A percentile compares a stretch with the other conserved stretches of the same genome.
These are phyloP conservation scores for Fusarium fujikuroi DNA, from an alignment of 2,329 filamentous ascomycete genomes.

Conservation along the genomic window DNA sequence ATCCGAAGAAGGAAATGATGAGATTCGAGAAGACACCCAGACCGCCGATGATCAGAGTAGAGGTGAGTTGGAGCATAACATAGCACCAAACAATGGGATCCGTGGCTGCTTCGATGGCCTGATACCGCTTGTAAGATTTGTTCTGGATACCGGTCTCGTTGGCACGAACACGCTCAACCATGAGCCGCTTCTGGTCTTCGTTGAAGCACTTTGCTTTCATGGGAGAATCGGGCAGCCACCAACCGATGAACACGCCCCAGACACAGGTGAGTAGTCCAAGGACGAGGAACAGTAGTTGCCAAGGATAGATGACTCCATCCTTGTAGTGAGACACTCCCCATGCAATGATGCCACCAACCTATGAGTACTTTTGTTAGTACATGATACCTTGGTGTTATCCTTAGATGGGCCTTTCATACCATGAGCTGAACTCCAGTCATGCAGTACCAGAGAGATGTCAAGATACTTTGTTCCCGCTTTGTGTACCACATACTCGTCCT, in stretches of 20 bases:
- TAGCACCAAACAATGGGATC: neutral
- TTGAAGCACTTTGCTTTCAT: neutral
- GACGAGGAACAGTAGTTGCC: neutral
- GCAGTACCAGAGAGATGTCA: neutral
- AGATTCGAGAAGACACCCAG: neutral
- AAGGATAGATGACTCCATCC: neutral
- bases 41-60: neutral
- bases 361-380: neutral
- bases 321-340: neutral
- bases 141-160: neutral
- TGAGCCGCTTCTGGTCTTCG: neutral
- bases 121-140: neutral
- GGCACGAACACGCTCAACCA: neutral
- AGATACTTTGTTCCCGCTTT: neutral
- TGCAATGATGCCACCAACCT: neutral
- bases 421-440: neutral
- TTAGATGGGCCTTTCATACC: neutral
- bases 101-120: neutral
- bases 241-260: neutral
- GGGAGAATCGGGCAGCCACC: neutral
- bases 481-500: conserved; percentile 24
- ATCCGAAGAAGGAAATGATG: conserved; percentile 8
- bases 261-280: neutral
- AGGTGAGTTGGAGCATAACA: neutral
- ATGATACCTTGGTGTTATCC: neutral